Base-by-base conservation (phyloP, 495 filamentous ascomycete species). In the Penicillium malachiteum region DNA sequence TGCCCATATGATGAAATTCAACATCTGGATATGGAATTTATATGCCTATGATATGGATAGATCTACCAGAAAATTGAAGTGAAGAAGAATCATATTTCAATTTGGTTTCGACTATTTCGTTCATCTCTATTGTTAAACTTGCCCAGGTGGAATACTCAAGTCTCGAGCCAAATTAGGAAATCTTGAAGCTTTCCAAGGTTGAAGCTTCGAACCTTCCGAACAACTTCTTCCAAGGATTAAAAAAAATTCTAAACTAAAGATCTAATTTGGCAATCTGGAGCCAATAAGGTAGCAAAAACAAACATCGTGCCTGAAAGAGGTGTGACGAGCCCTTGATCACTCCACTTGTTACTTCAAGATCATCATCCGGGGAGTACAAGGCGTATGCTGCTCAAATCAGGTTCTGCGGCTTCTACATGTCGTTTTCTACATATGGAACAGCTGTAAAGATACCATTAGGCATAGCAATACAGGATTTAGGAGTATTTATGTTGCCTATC, bases 251-350 rank as follows among this genome's bases (percentile, higher is more conserved):
- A 26, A n/a, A 26, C 21, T 4, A 26, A 26, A 26, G 21, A 26
- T 26, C 21, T 26, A 26, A 26, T 26, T 26, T 26, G 21, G 21
- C 4, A 26, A 26, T 4, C 21, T 4, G 4, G 21, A 45, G 21
- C 43, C 43, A 46, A 46, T 46, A 9, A 46, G 21, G n/a, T 13
- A 13, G 10, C 26, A 7, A 14, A 26, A 6, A 13, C n/a, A n/a
- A 13, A 46, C 43, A 32, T 14, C 43, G 26, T 46, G 43, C 43
- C 13, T 46, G 34, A 9, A 37, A 1, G 12, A 10, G 5, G 43
- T 46, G 26, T 46, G 43, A 46, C 43, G 43, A 32, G 12, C 13
- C 18, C n/a, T 46, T 33, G 43, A 46, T 30, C 43, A 46, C 43
- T 46, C 4, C 26, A 46, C 26, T 46, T 30, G 16, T 44, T 4